Conservation (phyloP, 768 basidiomycete genomes). For the Multifurca ochricompacta region DNA sequence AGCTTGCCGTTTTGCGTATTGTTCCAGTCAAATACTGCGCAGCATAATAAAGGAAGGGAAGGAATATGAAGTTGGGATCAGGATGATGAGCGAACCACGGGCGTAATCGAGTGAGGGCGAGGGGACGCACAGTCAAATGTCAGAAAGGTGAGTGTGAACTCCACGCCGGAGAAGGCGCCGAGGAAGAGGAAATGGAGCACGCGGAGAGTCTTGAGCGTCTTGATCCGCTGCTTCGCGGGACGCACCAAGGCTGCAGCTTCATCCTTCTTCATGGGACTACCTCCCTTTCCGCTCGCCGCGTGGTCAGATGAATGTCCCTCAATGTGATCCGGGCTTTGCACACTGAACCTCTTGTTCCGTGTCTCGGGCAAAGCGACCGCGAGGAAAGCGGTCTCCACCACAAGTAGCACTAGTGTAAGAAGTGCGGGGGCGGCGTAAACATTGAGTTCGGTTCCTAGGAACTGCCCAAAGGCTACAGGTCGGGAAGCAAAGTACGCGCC, state of each 20-base stretch:
- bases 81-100: too few relatives aligned
- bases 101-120: background rate
- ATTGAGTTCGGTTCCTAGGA: constrained; percentile 63
- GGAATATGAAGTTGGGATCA: background rate
- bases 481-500: constrained; percentile 95
- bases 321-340: constrained; percentile 13
- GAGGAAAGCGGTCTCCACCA: constrained; percentile 76
- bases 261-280: background rate
- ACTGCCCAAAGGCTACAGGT: constrained; percentile 53
- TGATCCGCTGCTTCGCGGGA: constrained; percentile 42
- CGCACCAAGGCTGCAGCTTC: constrained; percentile 12
- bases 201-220: constrained; percentile 51
- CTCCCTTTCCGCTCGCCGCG: background rate
- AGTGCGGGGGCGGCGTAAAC: constrained; percentile 88
- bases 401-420: constrained; percentile 70
- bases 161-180: constrained; percentile 86
- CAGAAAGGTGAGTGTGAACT: constrained; percentile 94
- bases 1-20: constrained; percentile 83
- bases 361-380: constrained; percentile 79
- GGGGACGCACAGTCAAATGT: constrained; percentile 71
- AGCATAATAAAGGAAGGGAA: background rate
- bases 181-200: constrained; percentile 79
- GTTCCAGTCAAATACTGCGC: constrained; percentile 76
- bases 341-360: constrained; percentile 31
- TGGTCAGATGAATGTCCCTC: constrained; percentile 12